Percentiles rank a stretch among this genome's conserved stretches.
These are phyloP conservation scores for Fonsecaea erecta DNA, from an alignment of 2,329 filamentous ascomycete species.

Conservation along the genomic window DNA sequence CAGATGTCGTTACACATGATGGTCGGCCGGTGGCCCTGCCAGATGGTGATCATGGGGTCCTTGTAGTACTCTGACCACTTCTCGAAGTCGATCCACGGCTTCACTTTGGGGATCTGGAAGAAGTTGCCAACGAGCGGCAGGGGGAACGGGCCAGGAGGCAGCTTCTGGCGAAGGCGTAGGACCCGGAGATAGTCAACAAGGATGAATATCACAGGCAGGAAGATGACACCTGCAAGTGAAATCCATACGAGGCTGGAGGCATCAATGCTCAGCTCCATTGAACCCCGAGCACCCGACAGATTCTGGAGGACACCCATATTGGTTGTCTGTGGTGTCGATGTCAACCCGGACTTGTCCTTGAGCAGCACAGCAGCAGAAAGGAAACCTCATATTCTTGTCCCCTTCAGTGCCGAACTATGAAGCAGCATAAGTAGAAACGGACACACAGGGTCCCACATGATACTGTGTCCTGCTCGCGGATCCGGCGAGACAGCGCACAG, in stretches of 20 bases:
- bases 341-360: background rate
- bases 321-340: background rate
- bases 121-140: conserved; percentile 62
- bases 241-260: conserved; percentile 3
- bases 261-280: background rate
- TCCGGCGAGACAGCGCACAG: background rate
- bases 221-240: conserved; percentile 11
- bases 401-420: background rate
- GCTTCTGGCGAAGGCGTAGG: conserved; percentile 36
- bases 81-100: conserved; percentile 64
- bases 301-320: conserved; percentile 26
- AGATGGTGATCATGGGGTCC: conserved; percentile 59
- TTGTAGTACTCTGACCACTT: conserved; percentile 56
- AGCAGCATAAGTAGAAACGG: background rate
- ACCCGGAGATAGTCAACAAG: conserved; percentile 38
- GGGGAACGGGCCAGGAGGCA: conserved; percentile 61
- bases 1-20: conserved; percentile 45
- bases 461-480: background rate
- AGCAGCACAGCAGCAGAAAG: background rate
- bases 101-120: conserved; percentile 58
- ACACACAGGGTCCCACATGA: conserved; percentile 5
- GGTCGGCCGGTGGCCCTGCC: conserved; percentile 53
- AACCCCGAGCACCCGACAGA: conserved; percentile 2
- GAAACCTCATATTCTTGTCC: background rate
- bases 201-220: conserved; percentile 24